Conservation (phyloP, 805 yeast species). For the Nakazawaea siamensis region DNA sequence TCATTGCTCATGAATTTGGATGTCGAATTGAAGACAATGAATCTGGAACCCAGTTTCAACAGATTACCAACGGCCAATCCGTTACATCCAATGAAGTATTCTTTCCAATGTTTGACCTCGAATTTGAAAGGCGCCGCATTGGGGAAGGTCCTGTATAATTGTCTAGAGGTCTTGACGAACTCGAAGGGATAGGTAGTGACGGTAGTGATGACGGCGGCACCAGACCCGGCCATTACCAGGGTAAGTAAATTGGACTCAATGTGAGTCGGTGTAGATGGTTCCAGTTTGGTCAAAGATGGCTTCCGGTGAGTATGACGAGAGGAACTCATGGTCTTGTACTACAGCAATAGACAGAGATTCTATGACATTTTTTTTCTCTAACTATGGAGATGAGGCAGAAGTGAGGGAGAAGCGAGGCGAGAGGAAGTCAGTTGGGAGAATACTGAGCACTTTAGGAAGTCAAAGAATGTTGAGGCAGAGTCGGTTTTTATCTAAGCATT, state of each 20-base stretch:
- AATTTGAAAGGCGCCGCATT: slow-evolving; percentile 25
- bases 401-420: no score
- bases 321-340: no score
- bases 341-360: no score
- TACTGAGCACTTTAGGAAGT: no score
- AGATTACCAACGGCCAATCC: slow-evolving; percentile 72
- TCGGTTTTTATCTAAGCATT: no score
- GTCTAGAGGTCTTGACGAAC: slow-evolving; percentile 56
- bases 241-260: slow-evolving; percentile 37
- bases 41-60: slow-evolving; percentile 64
- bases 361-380: no score
- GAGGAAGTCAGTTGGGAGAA: no score
- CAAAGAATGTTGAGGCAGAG: no score
- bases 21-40: slow-evolving; percentile 67
- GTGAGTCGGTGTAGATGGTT: slow-evolving; percentile 6
- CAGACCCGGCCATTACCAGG: slow-evolving; percentile 51
- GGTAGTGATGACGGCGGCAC: slow-evolving; percentile 57
- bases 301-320: slow-evolving; percentile 3
- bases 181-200: slow-evolving; percentile 67
- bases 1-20: slow-evolving; percentile 58
- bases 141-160: slow-evolving; percentile 38
- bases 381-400: no score
- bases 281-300: background rate
- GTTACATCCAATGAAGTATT: slow-evolving; percentile 53
- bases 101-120: slow-evolving; percentile 22